Evolutionary conservation across 2,329 filamentous ascomycete genomes (phyloP).

Genomic region (Onygena corvina): DNA sequence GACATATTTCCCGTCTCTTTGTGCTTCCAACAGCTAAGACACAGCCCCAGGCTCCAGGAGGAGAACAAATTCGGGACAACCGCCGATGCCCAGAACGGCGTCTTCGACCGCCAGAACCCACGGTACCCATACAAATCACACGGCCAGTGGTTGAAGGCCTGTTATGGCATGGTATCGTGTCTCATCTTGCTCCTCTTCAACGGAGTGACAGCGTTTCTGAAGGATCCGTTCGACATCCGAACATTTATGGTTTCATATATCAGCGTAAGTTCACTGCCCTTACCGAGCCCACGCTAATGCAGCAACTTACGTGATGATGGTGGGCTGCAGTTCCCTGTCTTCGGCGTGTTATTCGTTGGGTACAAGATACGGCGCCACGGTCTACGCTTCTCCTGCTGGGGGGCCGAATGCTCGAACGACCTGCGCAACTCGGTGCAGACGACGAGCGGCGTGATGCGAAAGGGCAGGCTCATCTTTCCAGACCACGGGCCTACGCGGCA

Average conservation of each 20-base stretch:
- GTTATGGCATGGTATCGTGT: conserved; percentile 18
- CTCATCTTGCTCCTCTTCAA: conserved; percentile 17
- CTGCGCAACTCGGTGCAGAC: conserved; percentile 29
- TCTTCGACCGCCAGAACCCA: conserved; percentile 17
- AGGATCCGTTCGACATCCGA: conserved; percentile 26
- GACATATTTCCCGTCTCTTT: neutral
- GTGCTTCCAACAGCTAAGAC: neutral
- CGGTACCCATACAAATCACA: conserved; percentile 22
- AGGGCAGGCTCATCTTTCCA: conserved; percentile 28
- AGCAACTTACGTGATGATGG: neutral
- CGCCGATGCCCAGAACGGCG: conserved; percentile 20
- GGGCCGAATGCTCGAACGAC: conserved; percentile 27
- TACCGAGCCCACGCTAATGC: neutral
- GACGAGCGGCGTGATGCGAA: conserved; percentile 20
- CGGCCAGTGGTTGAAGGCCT: conserved; percentile 21
- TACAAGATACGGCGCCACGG: conserved; percentile 33
- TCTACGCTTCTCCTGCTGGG: conserved; percentile 24
- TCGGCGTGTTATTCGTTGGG: conserved; percentile 27
- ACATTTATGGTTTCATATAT: conserved; percentile 33
- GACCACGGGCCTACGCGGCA: conserved; percentile 25
- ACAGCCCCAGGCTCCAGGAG: conserved; percentile 26
- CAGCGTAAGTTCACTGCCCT: conserved; percentile 23
- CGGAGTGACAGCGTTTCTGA: conserved; percentile 13
- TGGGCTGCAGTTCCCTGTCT: conserved; percentile 25
- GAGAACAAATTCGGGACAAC: conserved; percentile 30